Evolutionary conservation across 352 stramenopile genomes (phyloP).

Genomic region (Phytopythium cucurbitacearum): DNA sequence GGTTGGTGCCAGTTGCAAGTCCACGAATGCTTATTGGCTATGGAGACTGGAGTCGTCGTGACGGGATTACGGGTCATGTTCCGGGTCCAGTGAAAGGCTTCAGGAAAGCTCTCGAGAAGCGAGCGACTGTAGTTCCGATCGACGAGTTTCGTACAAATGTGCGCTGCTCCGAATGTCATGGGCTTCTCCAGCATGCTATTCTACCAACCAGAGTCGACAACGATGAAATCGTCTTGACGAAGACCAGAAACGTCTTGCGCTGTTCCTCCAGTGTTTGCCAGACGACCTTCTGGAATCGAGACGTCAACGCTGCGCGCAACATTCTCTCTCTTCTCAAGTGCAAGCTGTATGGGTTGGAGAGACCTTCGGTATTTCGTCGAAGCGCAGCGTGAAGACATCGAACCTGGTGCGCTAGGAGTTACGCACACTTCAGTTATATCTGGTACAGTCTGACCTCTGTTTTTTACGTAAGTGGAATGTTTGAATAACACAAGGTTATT

Average conservation of each 20-base stretch:
- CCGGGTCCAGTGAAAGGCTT: neutral
- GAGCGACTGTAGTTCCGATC: neutral
- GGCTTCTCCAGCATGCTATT: too few relatives aligned
- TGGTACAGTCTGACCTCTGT: too few relatives aligned
- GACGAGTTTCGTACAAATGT: neutral
- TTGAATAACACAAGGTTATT: too few relatives aligned
- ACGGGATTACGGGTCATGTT: neutral
- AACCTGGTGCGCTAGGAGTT: too few relatives aligned
- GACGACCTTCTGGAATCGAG: neutral
- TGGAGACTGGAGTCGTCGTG: neutral
- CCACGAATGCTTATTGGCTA: neutral
- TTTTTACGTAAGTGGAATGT: too few relatives aligned
- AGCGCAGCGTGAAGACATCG: too few relatives aligned
- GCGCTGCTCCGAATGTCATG: too few relatives aligned
- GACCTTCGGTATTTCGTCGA: neutral
- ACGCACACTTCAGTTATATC: too few relatives aligned
- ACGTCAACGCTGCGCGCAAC: neutral
- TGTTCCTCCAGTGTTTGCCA: neutral
- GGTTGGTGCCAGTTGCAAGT: neutral
- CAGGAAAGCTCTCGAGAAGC: neutral
- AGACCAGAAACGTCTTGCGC: slow-evolving; percentile 1
- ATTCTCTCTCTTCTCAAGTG: neutral
- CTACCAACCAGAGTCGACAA: too few relatives aligned
- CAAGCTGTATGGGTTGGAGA: neutral
- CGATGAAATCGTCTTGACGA: neutral